Evolutionary conservation across 441 rosid genomes (phyloP), one percentile per base, ranked within the genome.

Genomic region (Jatropha podagrica): DNA sequence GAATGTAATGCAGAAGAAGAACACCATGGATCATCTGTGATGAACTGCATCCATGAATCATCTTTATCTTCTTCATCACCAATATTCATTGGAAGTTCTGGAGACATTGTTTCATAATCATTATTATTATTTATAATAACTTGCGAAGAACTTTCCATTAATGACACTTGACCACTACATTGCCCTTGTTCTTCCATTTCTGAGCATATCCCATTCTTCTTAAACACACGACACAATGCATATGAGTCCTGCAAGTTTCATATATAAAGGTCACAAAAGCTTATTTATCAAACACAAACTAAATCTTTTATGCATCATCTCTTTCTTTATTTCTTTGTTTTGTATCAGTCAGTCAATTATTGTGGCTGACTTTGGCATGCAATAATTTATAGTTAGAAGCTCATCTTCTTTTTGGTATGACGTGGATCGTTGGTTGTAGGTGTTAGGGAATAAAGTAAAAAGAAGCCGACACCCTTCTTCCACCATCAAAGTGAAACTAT

Each of bases 31-130:
- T 81, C 92, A 64, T 95, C 99, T 0, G 98, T 91, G 85, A 95
- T 95, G 83, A 95, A 95, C 44, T 95, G 98, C 98, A 95, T 95
- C 99, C 99, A 95, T 5, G 98, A 95, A 58, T 93, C 96, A 55
- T 93, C 99, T 82, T 91, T 93, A 61, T 90, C 98, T 49, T 92
- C 96, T 74, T 87, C 90, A 1, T 85, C 95, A 49, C 81, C 79
- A 65, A 12, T 37, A 90, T 84, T 20, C 52, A 87, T 58, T 7
- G 86, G 87, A 68, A 90, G 76, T 48, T 95, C 97, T 1, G 99
- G 98, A 5, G 92, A 91, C 92, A 84, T 77, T 17, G 87, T 83
- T 67, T 90, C 95, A 23, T 82, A 86, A 15, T 86, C 88, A 59
- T 79, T 81, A 23, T 83, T 85, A 15, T 86, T 86, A 59, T 79